phyloP scores from a whole-genome alignment of 2,329 filamentous ascomycete species.

The Diatrype stigma region DNA sequence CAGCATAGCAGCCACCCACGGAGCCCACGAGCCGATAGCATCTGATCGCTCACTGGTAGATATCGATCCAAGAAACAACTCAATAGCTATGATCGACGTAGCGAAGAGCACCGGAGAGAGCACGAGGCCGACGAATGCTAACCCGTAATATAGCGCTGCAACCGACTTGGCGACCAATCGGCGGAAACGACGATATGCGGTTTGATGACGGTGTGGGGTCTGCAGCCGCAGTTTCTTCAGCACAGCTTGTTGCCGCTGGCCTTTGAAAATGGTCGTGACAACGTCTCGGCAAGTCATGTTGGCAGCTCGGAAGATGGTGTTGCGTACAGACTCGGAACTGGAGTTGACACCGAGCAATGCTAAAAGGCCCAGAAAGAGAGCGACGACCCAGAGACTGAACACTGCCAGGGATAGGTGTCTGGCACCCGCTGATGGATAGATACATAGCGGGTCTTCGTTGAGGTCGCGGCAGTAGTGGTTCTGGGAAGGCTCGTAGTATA shows the following conservation, averaged over 20 bases:
- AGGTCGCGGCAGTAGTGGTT: neutral
- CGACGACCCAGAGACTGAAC: neutral
- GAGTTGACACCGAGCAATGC: neutral
- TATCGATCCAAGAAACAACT: neutral
- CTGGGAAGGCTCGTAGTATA: neutral
- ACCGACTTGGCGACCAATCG: neutral
- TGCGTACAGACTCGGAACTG: neutral
- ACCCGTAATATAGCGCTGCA: neutral
- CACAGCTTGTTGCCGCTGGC: neutral
- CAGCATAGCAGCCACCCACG: neutral
- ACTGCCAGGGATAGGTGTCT: neutral
- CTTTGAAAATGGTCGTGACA: neutral
- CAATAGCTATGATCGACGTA: neutral
- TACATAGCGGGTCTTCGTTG: neutral
- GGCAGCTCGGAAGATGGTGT: neutral
- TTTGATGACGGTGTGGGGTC: neutral
- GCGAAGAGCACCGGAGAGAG: neutral
- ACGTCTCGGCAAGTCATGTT: neutral
- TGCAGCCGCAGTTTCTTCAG: neutral
- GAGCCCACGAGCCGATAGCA: neutral
- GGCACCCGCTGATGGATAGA: neutral
- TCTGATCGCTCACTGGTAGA: neutral
- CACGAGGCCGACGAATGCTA: neutral
- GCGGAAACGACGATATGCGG: neutral
- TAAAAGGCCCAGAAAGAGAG: neutral